Evolutionary conservation across 78 protist species (phyloP).

Genomic region (Chrysochromulina parva): DNA sequence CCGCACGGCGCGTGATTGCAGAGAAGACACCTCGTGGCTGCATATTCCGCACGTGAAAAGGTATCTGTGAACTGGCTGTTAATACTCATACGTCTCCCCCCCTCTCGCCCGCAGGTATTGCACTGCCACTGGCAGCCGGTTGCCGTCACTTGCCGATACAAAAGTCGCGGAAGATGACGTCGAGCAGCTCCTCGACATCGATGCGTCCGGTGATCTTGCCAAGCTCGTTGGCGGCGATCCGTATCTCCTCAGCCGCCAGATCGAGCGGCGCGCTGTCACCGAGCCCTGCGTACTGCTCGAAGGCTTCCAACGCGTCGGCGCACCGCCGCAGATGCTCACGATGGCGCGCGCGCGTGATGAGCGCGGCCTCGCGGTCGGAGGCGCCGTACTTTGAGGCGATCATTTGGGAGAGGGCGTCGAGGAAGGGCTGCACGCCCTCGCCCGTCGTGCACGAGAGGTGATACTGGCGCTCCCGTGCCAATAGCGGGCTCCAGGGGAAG

Average conservation of each 20-base stretch:
- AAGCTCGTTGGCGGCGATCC: slow-evolving; percentile 56
- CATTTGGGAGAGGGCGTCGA: background rate
- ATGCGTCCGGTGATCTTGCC: slow-evolving; percentile 67
- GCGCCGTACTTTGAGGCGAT: slow-evolving; percentile 33
- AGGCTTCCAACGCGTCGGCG: background rate
- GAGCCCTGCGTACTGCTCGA: background rate
- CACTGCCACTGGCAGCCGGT: too few relatives aligned
- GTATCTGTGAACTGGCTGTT: too few relatives aligned
- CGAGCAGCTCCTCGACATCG: slow-evolving; percentile 77
- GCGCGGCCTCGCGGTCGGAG: background rate
- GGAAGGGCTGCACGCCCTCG: slow-evolving; percentile 24
- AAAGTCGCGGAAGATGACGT: slow-evolving; percentile 78
- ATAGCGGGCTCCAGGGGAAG: too few relatives aligned
- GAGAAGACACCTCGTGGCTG: too few relatives aligned
- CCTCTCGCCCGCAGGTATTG: too few relatives aligned
- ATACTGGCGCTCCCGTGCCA: background rate
- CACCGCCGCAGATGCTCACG: slow-evolving; percentile 29
- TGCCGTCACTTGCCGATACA: slow-evolving; percentile 78
- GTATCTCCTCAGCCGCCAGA: slow-evolving; percentile 57
- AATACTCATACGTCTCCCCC: too few relatives aligned
- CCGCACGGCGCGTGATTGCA: too few relatives aligned
- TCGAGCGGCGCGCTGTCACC: background rate
- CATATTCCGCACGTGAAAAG: too few relatives aligned
- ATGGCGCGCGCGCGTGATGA: slow-evolving; percentile 38
- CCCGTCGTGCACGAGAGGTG: slow-evolving; percentile 13